Evolutionary conservation across 2,329 filamentous ascomycete species (phyloP).

Genomic region (Simplicillium aogashimaense): DNA sequence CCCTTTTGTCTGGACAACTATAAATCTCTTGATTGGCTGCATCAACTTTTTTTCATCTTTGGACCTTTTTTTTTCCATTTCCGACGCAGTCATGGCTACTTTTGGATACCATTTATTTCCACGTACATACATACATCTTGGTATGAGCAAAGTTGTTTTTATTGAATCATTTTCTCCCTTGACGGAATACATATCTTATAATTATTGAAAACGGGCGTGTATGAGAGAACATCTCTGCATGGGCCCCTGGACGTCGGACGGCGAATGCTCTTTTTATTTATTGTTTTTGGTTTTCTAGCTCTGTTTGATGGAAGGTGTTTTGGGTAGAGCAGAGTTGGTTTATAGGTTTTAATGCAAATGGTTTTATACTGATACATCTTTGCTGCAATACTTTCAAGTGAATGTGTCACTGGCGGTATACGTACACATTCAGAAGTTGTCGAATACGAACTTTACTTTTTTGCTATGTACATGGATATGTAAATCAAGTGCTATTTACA

Average conservation of each 20-base stretch:
- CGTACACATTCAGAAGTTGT: no score
- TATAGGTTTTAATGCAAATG: not conserved
- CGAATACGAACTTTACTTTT: not conserved
- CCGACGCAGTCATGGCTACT: not conserved
- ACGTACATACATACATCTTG: not conserved
- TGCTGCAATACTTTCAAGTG: not conserved
- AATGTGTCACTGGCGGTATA: no score
- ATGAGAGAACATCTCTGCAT: no score
- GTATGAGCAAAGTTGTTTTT: constrained; percentile 5
- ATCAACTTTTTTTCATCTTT: constrained; percentile 2
- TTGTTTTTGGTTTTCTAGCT: not conserved
- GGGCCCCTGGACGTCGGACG: no score
- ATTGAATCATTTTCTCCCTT: not conserved
- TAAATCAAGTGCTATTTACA: constrained; percentile 9
- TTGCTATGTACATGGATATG: not conserved
- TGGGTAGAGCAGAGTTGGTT: not conserved
- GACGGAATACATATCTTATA: not conserved
- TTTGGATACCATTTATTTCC: not conserved
- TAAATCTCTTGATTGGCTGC: constrained; percentile 24
- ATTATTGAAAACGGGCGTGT: not conserved
- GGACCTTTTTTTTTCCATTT: not conserved
- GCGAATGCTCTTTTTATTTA: not conserved
- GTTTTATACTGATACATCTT: not conserved
- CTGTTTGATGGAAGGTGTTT: no score
- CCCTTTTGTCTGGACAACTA: constrained; percentile 66